Evolutionary conservation across 176 grass and related monocot species (phyloP).

Genomic region (Calamus simplicifolius): DNA sequence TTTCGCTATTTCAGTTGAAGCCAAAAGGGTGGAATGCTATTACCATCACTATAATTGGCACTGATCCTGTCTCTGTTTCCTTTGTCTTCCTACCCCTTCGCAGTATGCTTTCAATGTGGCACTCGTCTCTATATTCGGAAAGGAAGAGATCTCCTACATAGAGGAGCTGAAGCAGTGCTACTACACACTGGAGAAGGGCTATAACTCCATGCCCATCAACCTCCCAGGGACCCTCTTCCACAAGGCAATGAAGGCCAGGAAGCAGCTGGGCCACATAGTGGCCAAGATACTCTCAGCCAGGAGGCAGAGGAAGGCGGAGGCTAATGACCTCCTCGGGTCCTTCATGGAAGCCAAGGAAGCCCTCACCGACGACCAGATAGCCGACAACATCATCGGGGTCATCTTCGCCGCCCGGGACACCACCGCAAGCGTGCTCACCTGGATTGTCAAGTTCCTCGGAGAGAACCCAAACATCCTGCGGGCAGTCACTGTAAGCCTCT

Average conservation of each 20-base stretch:
- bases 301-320: constrained; percentile 17
- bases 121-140: constrained; percentile 83
- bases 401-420: constrained; percentile 96
- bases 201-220: constrained; percentile 99
- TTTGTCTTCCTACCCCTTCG: neutral
- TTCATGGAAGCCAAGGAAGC: constrained; percentile 76
- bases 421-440: constrained; percentile 93
- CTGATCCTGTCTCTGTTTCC: neutral
- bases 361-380: constrained; percentile 81
- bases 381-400: constrained; percentile 90
- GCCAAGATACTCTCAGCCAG: constrained; percentile 59
- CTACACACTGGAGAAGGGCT: constrained; percentile 87
- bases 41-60: no score
- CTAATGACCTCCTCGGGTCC: constrained; percentile 63
- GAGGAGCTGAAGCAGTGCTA: constrained; percentile 96
- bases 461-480: constrained; percentile 69
- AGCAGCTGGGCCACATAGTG: constrained; percentile 61
- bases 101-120: constrained; percentile 98
- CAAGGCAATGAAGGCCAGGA: constrained; percentile 88
- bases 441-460: constrained; percentile 95
- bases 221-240: constrained; percentile 84
- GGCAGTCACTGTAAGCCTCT: constrained; percentile 60
- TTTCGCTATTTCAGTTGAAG: no score
- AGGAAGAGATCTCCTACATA: constrained; percentile 76
- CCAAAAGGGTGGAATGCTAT: no score